Evolutionary conservation across 306 rosid genomes (phyloP).

Genomic region (Begonia loranthoides): DNA sequence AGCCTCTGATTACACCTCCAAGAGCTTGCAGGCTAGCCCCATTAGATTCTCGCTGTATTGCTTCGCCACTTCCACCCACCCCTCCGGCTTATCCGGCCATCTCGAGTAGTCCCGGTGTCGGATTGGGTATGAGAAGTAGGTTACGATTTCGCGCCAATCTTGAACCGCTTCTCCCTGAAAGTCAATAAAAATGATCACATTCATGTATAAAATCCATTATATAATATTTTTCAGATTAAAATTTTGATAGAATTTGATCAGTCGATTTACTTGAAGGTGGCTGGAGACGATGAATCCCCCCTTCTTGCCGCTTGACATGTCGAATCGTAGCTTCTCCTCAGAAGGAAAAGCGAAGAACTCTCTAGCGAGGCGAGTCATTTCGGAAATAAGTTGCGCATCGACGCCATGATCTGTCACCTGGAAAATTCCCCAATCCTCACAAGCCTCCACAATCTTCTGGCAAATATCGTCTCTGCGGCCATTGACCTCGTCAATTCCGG

Average conservation of each 20-base stretch:
- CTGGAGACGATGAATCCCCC: constrained; percentile 94
- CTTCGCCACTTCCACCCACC: constrained; percentile 44
- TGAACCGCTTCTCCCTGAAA: constrained; percentile 59
- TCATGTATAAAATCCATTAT: too few relatives aligned
- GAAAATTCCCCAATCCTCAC: constrained; percentile 83
- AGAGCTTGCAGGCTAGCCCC: constrained; percentile 51
- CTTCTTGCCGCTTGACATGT: constrained; percentile 87
- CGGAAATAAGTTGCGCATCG: constrained; percentile 26
- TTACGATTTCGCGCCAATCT: constrained; percentile 79
- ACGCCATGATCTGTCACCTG: constrained; percentile 83
- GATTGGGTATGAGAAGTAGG: constrained; percentile 52
- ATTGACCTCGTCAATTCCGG: constrained; percentile 40
- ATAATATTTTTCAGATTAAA: neutral
- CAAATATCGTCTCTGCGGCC: constrained; percentile 41
- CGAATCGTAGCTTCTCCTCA: constrained; percentile 70
- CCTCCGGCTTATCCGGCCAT: constrained; percentile 88
- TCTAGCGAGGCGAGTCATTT: constrained; percentile 52
- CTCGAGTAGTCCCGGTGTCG: constrained; percentile 37
- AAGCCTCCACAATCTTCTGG: constrained; percentile 54
- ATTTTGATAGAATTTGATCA: neutral
- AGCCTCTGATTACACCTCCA: constrained; percentile 72
- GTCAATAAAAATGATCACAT: too few relatives aligned
- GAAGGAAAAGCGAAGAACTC: constrained; percentile 65
- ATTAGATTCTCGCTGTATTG: constrained; percentile 66
- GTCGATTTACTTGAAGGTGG: constrained; percentile 50